These are phyloP conservation scores for Podaxis sp. DNA, from an alignment of 768 basidiomycete genomes.

Conservation along the genomic window DNA sequence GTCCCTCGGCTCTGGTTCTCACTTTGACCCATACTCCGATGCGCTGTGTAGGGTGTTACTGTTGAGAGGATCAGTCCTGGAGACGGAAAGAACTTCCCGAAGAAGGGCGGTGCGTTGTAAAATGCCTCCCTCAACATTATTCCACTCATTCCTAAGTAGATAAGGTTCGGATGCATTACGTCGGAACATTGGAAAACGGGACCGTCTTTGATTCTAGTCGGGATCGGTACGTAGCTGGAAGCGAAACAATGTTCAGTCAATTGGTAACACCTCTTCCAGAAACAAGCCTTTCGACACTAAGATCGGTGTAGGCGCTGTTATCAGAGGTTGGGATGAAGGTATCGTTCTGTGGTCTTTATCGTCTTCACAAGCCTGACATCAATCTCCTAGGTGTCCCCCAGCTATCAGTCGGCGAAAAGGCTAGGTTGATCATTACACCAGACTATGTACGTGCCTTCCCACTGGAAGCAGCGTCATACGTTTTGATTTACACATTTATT, in stretches of 20 bases:
- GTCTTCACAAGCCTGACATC: neutral
- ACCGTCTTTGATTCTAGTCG: conserved; percentile 73
- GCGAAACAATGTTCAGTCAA: neutral
- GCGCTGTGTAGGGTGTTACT: conserved; percentile 60
- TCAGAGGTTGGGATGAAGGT: conserved; percentile 93
- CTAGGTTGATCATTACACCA: conserved; percentile 61
- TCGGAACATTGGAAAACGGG: conserved; percentile 68
- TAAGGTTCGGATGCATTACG: conserved; percentile 75
- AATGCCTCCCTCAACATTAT: neutral
- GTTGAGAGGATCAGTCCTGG: conserved; percentile 60
- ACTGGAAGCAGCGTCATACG: neutral
- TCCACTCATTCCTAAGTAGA: conserved; percentile 39
- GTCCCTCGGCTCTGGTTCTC: neutral
- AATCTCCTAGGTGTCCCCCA: conserved; percentile 62
- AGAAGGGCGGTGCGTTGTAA: conserved; percentile 61
- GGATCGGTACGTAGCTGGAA: conserved; percentile 55
- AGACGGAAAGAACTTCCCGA: conserved; percentile 65
- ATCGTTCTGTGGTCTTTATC: conserved; percentile 11
- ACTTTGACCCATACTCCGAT: neutral
- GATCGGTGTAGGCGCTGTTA: conserved; percentile 82
- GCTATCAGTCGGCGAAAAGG: conserved; percentile 77
- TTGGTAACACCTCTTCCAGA: conserved; percentile 32
- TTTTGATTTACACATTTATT: conserved; percentile 10
- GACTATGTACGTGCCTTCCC: conserved; percentile 63
- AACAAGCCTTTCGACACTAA: conserved; percentile 59